These are phyloP conservation scores for Vanrija sp. DNA, from an alignment of 1,284 basidiomycete genomes.

Conservation along the genomic window DNA sequence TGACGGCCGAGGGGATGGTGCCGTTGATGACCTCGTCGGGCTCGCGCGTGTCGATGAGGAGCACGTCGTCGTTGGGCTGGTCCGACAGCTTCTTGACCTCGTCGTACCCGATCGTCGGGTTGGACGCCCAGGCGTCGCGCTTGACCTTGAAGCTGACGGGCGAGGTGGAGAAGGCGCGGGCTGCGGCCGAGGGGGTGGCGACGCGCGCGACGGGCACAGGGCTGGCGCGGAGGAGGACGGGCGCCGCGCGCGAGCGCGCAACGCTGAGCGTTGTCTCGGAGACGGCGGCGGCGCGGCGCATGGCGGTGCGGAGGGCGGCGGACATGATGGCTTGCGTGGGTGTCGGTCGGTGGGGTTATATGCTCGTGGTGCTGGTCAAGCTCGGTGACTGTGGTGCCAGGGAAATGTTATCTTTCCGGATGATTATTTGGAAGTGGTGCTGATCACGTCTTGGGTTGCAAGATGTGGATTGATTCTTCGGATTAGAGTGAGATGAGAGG, in stretches of 20 bases:
- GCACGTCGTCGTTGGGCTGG: slow-evolving; percentile 74
- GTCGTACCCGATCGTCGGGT: slow-evolving; percentile 67
- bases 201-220: background rate
- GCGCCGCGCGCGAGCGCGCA: slow-evolving; percentile 1
- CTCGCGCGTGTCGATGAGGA: slow-evolving; percentile 88
- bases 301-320: slow-evolving; percentile 2
- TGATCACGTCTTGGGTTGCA: too few relatives aligned
- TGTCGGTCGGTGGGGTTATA: background rate
- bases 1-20: slow-evolving; percentile 91
- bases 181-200: background rate
- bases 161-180: slow-evolving; percentile 3
- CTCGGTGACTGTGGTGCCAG: too few relatives aligned
- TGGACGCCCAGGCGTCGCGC: slow-evolving; percentile 30
- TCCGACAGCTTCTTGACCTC: slow-evolving; percentile 77
- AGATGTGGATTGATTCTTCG: too few relatives aligned
- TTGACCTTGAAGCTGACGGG: slow-evolving; percentile 1
- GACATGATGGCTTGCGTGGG: slow-evolving; percentile 6
- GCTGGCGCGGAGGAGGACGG: background rate
- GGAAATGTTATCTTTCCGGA: too few relatives aligned
- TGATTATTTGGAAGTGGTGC: too few relatives aligned
- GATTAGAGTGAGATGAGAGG: too few relatives aligned
- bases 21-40: slow-evolving; percentile 89
- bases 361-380: background rate
- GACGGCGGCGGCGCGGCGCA: slow-evolving; percentile 6
- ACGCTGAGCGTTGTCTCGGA: background rate